These are phyloP conservation scores for Polychytrium aggregatum DNA, from an alignment of 192 early-diverging fungal genomes.

Conservation along the genomic window DNA sequence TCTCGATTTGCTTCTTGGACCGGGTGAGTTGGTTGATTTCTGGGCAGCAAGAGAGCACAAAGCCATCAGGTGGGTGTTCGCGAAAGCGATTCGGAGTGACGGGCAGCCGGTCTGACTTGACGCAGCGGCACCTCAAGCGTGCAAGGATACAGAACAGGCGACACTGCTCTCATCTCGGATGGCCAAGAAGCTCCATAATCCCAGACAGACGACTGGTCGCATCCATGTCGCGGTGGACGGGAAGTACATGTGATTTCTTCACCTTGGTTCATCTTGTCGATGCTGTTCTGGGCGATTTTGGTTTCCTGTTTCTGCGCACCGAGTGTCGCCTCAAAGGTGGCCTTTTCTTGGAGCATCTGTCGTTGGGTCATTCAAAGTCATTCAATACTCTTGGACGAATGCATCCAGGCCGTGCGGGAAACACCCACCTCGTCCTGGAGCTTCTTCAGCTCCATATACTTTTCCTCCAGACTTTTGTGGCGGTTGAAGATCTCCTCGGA, in stretches of 20 bases:
- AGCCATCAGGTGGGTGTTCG: not conserved
- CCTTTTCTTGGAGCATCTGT: too few species aligned
- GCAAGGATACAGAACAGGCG: too few species aligned
- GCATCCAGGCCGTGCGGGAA: not conserved
- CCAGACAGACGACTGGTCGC: too few species aligned
- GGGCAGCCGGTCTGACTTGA: too few species aligned
- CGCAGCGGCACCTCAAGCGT: too few species aligned
- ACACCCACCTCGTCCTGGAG: slow-evolving; percentile 19
- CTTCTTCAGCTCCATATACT: slow-evolving; percentile 20
- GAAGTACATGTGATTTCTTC: not conserved
- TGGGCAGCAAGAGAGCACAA: too few species aligned
- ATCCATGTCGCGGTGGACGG: too few species aligned
- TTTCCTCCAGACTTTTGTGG: slow-evolving; percentile 17
- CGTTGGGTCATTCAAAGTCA: too few species aligned
- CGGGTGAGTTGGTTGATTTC: slow-evolving; percentile 21
- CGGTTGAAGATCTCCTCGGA: slow-evolving; percentile 12
- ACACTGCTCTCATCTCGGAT: too few species aligned
- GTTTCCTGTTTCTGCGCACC: slow-evolving; percentile 30
- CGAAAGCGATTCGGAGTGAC: too few species aligned
- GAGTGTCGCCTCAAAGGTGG: slow-evolving; percentile 21
- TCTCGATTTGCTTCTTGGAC: slow-evolving; percentile 18
- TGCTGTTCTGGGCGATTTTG: slow-evolving; percentile 20
- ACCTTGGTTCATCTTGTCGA: slow-evolving; percentile 27
- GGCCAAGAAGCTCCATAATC: too few species aligned
- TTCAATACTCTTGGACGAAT: too few species aligned